A percentile compares a stretch with the other conserved stretches of the same genome.
These are phyloP conservation scores for Scheffersomyces lignicola DNA, from an alignment of 1,139 yeast species.

Conservation along the genomic window DNA sequence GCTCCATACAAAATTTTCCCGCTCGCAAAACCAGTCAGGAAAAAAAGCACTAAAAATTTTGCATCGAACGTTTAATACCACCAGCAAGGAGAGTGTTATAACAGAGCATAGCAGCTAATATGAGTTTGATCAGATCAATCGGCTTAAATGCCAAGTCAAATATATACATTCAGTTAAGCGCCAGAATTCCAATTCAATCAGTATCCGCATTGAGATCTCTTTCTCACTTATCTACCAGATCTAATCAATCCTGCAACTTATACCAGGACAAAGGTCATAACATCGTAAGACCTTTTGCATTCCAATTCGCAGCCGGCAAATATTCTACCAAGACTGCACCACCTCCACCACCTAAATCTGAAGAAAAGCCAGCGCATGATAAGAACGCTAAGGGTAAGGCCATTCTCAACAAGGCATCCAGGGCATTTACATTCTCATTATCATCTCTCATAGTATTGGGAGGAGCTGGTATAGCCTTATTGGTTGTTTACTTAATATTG, in stretches of 20 bases:
- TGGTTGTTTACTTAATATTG: constrained; percentile 74
- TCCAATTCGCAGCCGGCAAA: constrained; percentile 3
- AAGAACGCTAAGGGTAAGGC: constrained; percentile 42
- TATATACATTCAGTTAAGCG: neutral
- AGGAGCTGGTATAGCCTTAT: constrained; percentile 64
- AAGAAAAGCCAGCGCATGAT: constrained; percentile 36
- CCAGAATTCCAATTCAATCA: neutral
- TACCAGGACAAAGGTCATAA: too few species aligned
- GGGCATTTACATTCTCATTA: constrained; percentile 61
- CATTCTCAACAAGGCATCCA: constrained; percentile 41
- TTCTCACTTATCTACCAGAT: neutral
- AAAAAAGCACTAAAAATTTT: neutral
- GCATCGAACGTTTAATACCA: neutral
- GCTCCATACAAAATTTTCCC: neutral
- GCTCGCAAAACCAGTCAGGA: neutral
- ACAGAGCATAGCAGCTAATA: neutral
- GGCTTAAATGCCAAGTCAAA: neutral
- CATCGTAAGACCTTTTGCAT: neutral
- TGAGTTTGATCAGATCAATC: neutral
- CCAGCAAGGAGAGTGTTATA: neutral
- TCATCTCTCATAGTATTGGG: constrained; percentile 65
- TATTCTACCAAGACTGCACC: constrained; percentile 36
- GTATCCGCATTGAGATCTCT: neutral
- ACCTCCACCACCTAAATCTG: constrained; percentile 44
- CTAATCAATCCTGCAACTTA: neutral